These are phyloP conservation scores for Pseudocercospora fijiensis DNA, from an alignment of 2,329 filamentous ascomycete genomes.

Conservation along the genomic window DNA sequence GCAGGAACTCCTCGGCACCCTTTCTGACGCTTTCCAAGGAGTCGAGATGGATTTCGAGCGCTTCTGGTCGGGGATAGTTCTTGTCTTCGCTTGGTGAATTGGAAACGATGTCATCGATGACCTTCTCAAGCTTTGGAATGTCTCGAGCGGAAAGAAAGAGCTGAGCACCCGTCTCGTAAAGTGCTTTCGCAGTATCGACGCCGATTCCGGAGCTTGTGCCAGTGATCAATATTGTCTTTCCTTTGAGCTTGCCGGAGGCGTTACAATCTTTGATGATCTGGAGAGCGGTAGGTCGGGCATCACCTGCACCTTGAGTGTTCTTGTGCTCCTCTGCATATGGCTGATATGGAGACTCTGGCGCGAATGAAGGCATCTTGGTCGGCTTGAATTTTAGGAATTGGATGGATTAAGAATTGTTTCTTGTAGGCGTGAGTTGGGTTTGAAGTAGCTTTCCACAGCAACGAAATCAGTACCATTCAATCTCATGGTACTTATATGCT, in stretches of 20 bases:
- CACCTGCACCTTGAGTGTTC: slow-evolving; percentile 14
- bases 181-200: slow-evolving; percentile 45
- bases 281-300: slow-evolving; percentile 26
- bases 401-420: neutral
- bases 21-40: slow-evolving; percentile 37
- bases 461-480: neutral
- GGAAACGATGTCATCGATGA: slow-evolving; percentile 35
- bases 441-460: neutral
- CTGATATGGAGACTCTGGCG: slow-evolving; percentile 29
- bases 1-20: slow-evolving; percentile 38
- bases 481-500: neutral
- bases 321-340: slow-evolving; percentile 22
- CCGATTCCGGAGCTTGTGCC: slow-evolving; percentile 46
- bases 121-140: slow-evolving; percentile 35
- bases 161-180: slow-evolving; percentile 46
- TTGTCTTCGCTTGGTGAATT: slow-evolving; percentile 26
- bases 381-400: neutral
- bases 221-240: slow-evolving; percentile 45
- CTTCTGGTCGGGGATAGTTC: slow-evolving; percentile 21
- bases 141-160: slow-evolving; percentile 47
- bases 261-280: slow-evolving; percentile 26
- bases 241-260: slow-evolving; percentile 31
- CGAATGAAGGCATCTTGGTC: slow-evolving; percentile 26
- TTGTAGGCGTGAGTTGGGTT: neutral
- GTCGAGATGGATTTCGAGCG: slow-evolving; percentile 36